Base-by-base conservation (phyloP, 2,329 filamentous ascomycete genomes). In the Cladosporium velox region DNA sequence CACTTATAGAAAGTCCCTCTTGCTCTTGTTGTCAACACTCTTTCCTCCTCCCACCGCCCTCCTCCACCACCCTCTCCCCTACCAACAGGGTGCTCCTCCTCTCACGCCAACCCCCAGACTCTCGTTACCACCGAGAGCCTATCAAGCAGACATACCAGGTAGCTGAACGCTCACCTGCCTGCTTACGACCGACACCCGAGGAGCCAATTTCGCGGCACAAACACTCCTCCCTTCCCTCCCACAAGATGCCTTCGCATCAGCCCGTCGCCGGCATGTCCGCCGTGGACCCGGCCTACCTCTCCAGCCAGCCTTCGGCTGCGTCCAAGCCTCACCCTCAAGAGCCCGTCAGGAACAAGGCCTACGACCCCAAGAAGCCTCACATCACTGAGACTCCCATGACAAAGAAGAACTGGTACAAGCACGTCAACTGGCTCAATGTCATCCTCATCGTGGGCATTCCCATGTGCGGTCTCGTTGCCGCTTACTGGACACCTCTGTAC, bases 371-470 rank as follows among this genome's bases (percentile, higher is more conserved):
- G 83, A 96, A 96, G 82, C 86, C 90, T 75, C 92, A 96, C 80
- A 95, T 96, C 80, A 88, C 91, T 70, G 92, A 96, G 70, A 87
- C 87, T 69, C 90, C 91, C 66, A 89, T 96, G 73, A 96, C 91
- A 67, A 85, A 84, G 79, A 82, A 84, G 74, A 97, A 96, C 83
- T 95, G 91, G 91, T 89, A 93, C 82, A 90, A 93, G 82, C 93
- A 97, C 77, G 86, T 97, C 83, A 93, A 96, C 85, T 97, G 93
- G 92, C 85, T 97, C 71, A 97, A 96, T 79, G 89, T 91, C 69
- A 86, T 84, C 69, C 86, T 97, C 77, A 94, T 96, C 77, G 79
- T 96, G 70, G 84, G 90, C 71, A 85, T 96, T 55, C 93, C 93
- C 51, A 68, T 93, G 58, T 83, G 86, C 66, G 93, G 93, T 69